A percentile compares a stretch with the other conserved stretches of the same genome.
These are phyloP conservation scores for Xylaria flabelliformis DNA, from an alignment of 495 filamentous ascomycete species.

Conservation along the genomic window DNA sequence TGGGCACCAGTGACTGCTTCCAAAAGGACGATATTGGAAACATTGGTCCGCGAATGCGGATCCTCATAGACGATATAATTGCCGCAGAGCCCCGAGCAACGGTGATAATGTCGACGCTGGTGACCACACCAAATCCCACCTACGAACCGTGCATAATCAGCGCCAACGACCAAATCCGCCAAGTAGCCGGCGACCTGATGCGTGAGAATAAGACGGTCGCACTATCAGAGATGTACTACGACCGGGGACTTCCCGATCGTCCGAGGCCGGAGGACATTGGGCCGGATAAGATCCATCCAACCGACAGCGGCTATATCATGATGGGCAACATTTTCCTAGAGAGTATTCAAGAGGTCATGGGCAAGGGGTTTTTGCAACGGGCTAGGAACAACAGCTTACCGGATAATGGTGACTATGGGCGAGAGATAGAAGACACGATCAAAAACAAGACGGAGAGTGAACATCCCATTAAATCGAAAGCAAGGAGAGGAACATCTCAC, in stretches of 20 bases:
- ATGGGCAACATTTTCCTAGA: conserved; percentile 53
- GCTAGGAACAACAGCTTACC: conserved; percentile 43
- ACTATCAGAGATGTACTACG: conserved; percentile 37
- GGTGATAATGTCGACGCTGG: conserved; percentile 34
- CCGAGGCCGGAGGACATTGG: conserved; percentile 38
- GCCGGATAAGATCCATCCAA: conserved; percentile 46
- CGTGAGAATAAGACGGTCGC: conserved; percentile 40
- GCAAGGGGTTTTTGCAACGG: conserved; percentile 42
- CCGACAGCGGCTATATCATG: conserved; percentile 52
- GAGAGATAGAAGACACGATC: conserved; percentile 36
- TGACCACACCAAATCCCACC: conserved; percentile 34
- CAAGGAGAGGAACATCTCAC: neutral
- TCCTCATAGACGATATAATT: conserved; percentile 35
- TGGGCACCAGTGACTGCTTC: conserved; percentile 42
- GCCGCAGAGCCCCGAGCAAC: conserved; percentile 35
- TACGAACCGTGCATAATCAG: conserved; percentile 42
- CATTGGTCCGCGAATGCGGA: conserved; percentile 36
- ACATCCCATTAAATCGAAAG: conserved; percentile 27
- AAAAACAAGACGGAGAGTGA: conserved; percentile 35
- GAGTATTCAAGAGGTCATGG: conserved; percentile 43
- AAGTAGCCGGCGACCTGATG: conserved; percentile 44
- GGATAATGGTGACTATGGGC: conserved; percentile 34
- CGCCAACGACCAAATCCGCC: conserved; percentile 40
- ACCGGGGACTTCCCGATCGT: conserved; percentile 37
- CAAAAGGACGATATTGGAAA: conserved; percentile 37